Base-by-base conservation (phyloP, 345 rosid genomes). In the Camelina laxa region DNA sequence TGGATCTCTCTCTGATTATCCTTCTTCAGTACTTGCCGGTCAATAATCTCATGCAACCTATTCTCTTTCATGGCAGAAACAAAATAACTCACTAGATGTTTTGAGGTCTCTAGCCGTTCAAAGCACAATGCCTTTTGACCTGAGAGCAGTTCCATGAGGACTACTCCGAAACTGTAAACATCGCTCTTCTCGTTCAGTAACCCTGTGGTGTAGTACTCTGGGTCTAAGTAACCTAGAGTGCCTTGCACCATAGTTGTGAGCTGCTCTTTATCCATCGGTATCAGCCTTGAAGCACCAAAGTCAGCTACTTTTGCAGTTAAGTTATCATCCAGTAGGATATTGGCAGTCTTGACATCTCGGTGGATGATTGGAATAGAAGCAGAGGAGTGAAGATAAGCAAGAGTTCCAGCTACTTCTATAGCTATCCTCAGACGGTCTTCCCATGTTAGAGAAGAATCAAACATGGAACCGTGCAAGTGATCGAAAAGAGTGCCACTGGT, bases 111-210 rank as follows among this genome's bases (percentile, higher is more conserved):
- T 0, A 70, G 78, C 39, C 48, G 45, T 9, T 67, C 72, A 42
- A 75, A 72, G 7, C 70, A 70, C 47, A 84, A 41, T 13, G 81
- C 80, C 16, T 82, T 84, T 70, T 44, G 47, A 13, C 84, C 60
- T 0, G 84, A 73, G 7, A 84, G 58, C 0, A 86, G 55, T 47
- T 86, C 88, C 21, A 68, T 70, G 8, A 86, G 81, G 7, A 86
- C 78, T 20, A 84, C 85, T 1, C 88, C 86, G 11, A 86, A 86
- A 49, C 86, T 83, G 5, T 86, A 86, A 1, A 84, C 88, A 65
- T 86, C 88, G 15, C 88, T 86, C 54, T 86, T 86, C 5, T 83
- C 84, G 0, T 67, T 75, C 0, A 75, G 61, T 16, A 67, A 5
- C 3, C 79, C 74, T 19, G 63, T 67, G 74, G 67, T 76, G 17